A percentile compares a stretch with the other conserved stretches of the same genome.
phyloP scores from a whole-genome alignment of 176 grass and related monocot species.

The Tillandsia leiboldiana region DNA sequence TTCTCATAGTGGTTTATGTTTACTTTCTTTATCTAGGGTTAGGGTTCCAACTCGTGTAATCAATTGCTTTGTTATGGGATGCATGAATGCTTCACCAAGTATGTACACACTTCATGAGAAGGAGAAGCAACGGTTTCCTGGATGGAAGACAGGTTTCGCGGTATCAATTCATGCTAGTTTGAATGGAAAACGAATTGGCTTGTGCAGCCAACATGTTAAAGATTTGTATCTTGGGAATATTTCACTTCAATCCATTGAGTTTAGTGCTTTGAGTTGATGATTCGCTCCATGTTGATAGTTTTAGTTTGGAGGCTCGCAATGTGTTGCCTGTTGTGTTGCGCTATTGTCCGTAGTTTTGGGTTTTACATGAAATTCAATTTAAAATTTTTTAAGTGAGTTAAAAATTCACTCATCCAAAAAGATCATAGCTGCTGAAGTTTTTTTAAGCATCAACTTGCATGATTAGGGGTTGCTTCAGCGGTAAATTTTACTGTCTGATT shows the following conservation, averaged over 20 bases:
- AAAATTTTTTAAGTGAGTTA: too few species aligned
- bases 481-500: too few species aligned
- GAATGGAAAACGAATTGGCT: constrained; percentile 60
- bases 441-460: too few species aligned
- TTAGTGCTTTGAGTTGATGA: constrained; percentile 49
- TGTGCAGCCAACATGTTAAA: constrained; percentile 85
- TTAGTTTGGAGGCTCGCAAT: not conserved
- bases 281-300: constrained; percentile 8
- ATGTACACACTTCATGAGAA: constrained; percentile 70
- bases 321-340: not conserved
- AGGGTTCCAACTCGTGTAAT: constrained; percentile 49
- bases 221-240: constrained; percentile 81
- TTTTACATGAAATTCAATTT: too few species aligned
- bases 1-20: constrained; percentile 58
- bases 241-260: constrained; percentile 86
- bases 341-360: too few species aligned
- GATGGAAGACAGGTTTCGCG: constrained; percentile 83
- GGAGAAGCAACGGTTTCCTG: constrained; percentile 79
- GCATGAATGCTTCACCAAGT: constrained; percentile 54
- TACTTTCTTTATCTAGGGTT: constrained; percentile 69
- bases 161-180: constrained; percentile 69
- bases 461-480: too few species aligned
- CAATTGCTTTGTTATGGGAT: constrained; percentile 79
- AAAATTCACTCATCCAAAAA: too few species aligned
- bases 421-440: too few species aligned